These are phyloP conservation scores for Corylus avellana DNA, from an alignment of 306 rosid genomes.

Conservation along the genomic window DNA sequence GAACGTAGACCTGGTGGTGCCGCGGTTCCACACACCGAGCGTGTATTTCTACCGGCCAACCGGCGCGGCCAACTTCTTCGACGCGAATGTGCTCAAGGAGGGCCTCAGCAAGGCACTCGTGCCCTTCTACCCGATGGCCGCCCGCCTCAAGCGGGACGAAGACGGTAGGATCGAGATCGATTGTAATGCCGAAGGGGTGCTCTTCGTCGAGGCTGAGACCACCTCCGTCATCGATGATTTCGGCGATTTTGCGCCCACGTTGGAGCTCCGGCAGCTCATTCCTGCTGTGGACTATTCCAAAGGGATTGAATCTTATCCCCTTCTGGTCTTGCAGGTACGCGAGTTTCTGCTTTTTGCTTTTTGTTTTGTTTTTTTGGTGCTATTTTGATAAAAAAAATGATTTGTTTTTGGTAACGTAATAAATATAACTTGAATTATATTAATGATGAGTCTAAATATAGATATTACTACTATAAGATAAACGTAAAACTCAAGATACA, in stretches of 20 bases:
- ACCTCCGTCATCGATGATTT: constrained; percentile 55
- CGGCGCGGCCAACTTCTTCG: constrained; percentile 55
- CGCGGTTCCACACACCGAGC: constrained; percentile 71
- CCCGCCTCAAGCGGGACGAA: constrained; percentile 65
- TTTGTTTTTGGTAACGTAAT: too few relatives aligned
- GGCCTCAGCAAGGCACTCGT: constrained; percentile 69
- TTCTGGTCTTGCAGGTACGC: constrained; percentile 69
- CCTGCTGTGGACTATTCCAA: constrained; percentile 69
- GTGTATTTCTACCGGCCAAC: constrained; percentile 66
- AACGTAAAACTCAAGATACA: too few relatives aligned
- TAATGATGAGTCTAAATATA: too few relatives aligned
- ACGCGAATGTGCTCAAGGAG: constrained; percentile 46
- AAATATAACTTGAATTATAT: too few relatives aligned
- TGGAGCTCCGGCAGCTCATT: constrained; percentile 70
- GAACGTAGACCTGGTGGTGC: constrained; percentile 71
- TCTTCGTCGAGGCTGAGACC: constrained; percentile 68
- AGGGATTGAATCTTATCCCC: constrained; percentile 64
- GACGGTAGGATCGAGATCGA: constrained; percentile 79
- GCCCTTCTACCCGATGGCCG: constrained; percentile 81
- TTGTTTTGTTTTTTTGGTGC: neutral
- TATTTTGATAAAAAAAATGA: too few relatives aligned
- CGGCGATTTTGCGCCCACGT: constrained; percentile 84
- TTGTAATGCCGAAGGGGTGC: constrained; percentile 72
- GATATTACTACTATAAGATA: too few relatives aligned
- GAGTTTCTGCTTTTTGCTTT: neutral